Conservation (phyloP, 331 rosid genomes). For the Rosa hybrid region DNA sequence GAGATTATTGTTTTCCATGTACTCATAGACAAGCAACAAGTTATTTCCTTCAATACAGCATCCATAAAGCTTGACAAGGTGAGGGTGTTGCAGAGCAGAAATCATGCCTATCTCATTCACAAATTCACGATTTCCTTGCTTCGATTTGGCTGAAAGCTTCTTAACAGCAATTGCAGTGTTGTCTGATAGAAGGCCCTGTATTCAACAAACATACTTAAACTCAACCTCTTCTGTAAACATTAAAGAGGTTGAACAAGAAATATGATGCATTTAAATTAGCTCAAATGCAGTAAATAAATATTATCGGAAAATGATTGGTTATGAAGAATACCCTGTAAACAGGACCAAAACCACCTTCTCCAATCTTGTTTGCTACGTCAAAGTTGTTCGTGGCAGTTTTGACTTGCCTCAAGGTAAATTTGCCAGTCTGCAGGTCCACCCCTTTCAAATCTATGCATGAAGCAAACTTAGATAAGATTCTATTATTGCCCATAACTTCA, state of each 20-base stretch:
- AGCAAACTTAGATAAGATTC: not conserved
- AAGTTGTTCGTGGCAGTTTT: slow-evolving; percentile 70
- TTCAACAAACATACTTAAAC: not conserved
- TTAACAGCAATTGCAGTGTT: slow-evolving; percentile 56
- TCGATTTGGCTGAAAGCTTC: slow-evolving; percentile 70
- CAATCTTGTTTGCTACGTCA: slow-evolving; percentile 54
- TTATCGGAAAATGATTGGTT: too few relatives aligned
- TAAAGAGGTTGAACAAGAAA: too few relatives aligned
- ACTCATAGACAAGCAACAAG: slow-evolving; percentile 57
- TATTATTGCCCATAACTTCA: too few relatives aligned
- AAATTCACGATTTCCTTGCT: slow-evolving; percentile 67
- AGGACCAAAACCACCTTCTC: slow-evolving; percentile 29
- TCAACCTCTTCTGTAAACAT: too few relatives aligned
- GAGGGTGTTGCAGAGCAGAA: slow-evolving; percentile 67
- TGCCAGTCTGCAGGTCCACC: slow-evolving; percentile 46
- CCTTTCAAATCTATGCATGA: slow-evolving; percentile 46
- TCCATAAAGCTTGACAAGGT: slow-evolving; percentile 66
- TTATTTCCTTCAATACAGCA: slow-evolving; percentile 65
- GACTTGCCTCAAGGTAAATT: slow-evolving; percentile 57
- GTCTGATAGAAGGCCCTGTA: slow-evolving; percentile 61
- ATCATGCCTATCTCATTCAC: slow-evolving; percentile 69
- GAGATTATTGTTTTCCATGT: slow-evolving; percentile 62
- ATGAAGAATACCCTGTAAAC: too few relatives aligned
- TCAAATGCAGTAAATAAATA: too few relatives aligned
- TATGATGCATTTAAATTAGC: too few relatives aligned